Conservation (phyloP, 371 early-diverging fungal genomes). For the Saksenaea oblongispora region DNA sequence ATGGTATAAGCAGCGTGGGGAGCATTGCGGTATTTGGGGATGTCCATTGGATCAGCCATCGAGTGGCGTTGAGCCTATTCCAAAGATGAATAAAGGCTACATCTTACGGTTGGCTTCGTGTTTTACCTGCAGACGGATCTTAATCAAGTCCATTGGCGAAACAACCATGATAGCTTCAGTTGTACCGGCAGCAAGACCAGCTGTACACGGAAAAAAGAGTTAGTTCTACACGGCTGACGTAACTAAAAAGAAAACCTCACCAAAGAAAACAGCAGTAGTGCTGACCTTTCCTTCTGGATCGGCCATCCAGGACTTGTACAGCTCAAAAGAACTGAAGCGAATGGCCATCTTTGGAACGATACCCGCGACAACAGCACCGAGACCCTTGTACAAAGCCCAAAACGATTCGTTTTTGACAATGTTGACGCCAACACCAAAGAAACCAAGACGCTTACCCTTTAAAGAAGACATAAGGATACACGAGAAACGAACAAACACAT, state of each 20-base stretch:
- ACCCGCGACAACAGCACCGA: slow-evolving; percentile 96
- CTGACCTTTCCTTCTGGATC: slow-evolving; percentile 69
- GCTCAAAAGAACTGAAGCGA: slow-evolving; percentile 95
- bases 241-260: slow-evolving; percentile 45
- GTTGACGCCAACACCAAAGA: slow-evolving; percentile 81
- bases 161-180: slow-evolving; percentile 97
- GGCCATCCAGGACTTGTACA: slow-evolving; percentile 85
- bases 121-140: slow-evolving; percentile 87
- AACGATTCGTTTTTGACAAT: slow-evolving; percentile 90
- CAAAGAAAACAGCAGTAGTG: slow-evolving; percentile 78
- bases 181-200: slow-evolving; percentile 93
- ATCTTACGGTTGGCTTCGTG: background rate
- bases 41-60: slow-evolving; percentile 94
- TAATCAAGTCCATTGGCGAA: slow-evolving; percentile 98
- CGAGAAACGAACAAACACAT: background rate
- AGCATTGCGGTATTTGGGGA: slow-evolving; percentile 96
- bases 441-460: slow-evolving; percentile 58
- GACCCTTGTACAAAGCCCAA: slow-evolving; percentile 94
- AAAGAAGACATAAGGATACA: background rate
- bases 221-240: background rate
- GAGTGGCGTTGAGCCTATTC: slow-evolving; percentile 87
- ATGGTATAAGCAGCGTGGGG: slow-evolving; percentile 92
- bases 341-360: slow-evolving; percentile 99
- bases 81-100: background rate
- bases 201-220: slow-evolving; percentile 33